phyloP scores from a whole-genome alignment of 23 red algal genomes.

The Pyropia haitanensis region DNA sequence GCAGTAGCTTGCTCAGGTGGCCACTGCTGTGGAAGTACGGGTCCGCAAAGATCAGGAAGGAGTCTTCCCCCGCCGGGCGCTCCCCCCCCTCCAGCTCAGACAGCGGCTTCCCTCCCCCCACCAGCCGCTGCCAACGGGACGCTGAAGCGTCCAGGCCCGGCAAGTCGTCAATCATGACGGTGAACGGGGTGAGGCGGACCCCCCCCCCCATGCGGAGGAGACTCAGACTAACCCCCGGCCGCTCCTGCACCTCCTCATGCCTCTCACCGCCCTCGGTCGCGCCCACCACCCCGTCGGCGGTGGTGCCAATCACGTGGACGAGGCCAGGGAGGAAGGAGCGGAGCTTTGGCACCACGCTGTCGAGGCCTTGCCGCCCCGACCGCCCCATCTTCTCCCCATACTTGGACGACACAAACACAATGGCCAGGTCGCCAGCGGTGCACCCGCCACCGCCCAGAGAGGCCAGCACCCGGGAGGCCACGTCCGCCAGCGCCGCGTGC shows the following conservation, averaged over 20 bases:
- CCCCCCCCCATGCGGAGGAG: constrained; percentile 29
- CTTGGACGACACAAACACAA: constrained; percentile 55
- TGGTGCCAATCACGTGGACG: constrained; percentile 44
- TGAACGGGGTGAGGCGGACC: constrained; percentile 30
- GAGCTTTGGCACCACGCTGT: constrained; percentile 38
- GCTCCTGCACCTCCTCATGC: constrained; percentile 32
- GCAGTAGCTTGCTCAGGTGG: constrained; percentile 35
- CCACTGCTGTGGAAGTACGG: constrained; percentile 30
- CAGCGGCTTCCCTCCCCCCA: constrained; percentile 11
- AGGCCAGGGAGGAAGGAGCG: constrained; percentile 37
- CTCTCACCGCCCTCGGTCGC: constrained; percentile 5
- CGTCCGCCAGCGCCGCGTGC: constrained; percentile 25
- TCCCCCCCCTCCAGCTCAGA: not conserved
- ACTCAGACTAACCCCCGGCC: constrained; percentile 26
- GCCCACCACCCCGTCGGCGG: constrained; percentile 54
- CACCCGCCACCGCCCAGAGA: constrained; percentile 33
- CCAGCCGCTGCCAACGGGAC: constrained; percentile 29
- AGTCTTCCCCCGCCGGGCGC: not conserved
- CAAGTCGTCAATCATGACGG: constrained; percentile 59
- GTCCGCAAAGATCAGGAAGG: constrained; percentile 52
- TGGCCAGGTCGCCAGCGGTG: constrained; percentile 8
- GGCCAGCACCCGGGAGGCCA: constrained; percentile 40
- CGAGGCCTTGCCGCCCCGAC: constrained; percentile 36
- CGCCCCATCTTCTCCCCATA: constrained; percentile 37
- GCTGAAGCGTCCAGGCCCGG: constrained; percentile 42